Base-by-base conservation (phyloP, 1,284 basidiomycete species). In the Moesziomyces sp. region DNA sequence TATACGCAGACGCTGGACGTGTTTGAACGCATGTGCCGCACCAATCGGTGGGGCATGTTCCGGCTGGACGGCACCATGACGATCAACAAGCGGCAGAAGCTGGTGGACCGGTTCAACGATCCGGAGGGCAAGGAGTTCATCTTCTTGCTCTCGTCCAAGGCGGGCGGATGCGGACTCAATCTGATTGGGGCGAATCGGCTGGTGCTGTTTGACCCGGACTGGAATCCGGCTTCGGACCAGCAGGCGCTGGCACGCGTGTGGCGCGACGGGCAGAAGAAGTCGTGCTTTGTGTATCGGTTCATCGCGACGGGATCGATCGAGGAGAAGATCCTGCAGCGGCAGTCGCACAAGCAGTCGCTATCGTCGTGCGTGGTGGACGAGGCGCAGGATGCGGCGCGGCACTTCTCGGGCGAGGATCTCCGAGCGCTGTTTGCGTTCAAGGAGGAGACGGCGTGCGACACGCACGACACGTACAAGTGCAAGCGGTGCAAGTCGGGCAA, bases 191-290 rank as follows among this genome's bases (percentile, higher is more conserved):
- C 96, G 1, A 99, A 99, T 83, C 90, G 96, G 10, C 87, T 99
- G 34, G 93, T 99, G 73, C 87, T 99, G 34, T 99, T 99, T 78
- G 96, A 99, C 84, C 97, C 97, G 2, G 95, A 98, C 83, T 97
- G 96, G 95, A 98, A 98, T 80, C 96, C 95, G 21, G 95, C 96
- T 6, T 93, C 95, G 40, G 96, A 99, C 85, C 97, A 99, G 84
- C 97, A 99, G 85, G 96, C 96, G 10, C 88, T 99, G 6, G 96
- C 96, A 43, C 93, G 96, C 85, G 96, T 99, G 2, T 99, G 96
- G 96, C 92, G 97, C 87, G 96, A 99, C 82, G 96, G 96, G 0
- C 96, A 99, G 85, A 99, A 97, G 89, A 99, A 99, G 89, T 73
- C 74, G 26, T 77, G 93, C 84, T 99, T 98, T 78, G 96, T 98